Evolutionary conservation across 768 basidiomycete genomes (phyloP).

Genomic region (button mushroom (Agaricus bisporus)): DNA sequence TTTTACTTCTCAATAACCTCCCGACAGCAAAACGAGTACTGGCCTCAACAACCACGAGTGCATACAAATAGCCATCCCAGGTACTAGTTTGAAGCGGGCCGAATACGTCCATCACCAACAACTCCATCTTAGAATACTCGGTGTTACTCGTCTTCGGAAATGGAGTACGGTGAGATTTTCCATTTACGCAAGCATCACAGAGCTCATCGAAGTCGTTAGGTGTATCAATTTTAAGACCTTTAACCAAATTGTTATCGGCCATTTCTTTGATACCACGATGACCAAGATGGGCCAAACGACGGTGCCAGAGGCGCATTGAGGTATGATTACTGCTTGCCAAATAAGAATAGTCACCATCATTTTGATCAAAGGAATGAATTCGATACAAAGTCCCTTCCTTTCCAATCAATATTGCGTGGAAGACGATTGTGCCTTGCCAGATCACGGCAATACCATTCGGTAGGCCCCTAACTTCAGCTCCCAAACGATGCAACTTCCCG

Average conservation of each 20-base stretch:
- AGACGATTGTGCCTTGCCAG: not conserved
- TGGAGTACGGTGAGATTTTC: constrained; percentile 17
- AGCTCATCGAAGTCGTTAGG: constrained; percentile 12
- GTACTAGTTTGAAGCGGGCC: constrained; percentile 20
- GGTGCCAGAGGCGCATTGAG: constrained; percentile 18
- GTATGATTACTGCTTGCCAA: no score
- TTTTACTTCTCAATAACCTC: constrained; percentile 19
- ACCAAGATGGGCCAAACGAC: constrained; percentile 20
- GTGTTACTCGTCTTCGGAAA: constrained; percentile 20
- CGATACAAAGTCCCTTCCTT: constrained; percentile 2
- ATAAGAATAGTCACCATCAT: no score
- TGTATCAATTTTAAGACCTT: constrained; percentile 17
- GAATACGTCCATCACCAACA: constrained; percentile 18
- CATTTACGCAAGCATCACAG: constrained; percentile 23
- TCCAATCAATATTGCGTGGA: not conserved
- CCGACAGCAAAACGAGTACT: constrained; percentile 15
- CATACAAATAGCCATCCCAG: constrained; percentile 20
- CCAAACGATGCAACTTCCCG: constrained; percentile 10
- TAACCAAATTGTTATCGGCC: constrained; percentile 16
- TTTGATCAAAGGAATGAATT: no score
- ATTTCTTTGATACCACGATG: constrained; percentile 13
- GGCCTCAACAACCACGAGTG: constrained; percentile 25
- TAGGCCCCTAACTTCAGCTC: constrained; percentile 9
- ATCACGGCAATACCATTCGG: no score
- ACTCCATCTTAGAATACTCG: constrained; percentile 12